Conservation (phyloP, 2,329 filamentous ascomycete genomes). For the Neurospora sp. region DNA sequence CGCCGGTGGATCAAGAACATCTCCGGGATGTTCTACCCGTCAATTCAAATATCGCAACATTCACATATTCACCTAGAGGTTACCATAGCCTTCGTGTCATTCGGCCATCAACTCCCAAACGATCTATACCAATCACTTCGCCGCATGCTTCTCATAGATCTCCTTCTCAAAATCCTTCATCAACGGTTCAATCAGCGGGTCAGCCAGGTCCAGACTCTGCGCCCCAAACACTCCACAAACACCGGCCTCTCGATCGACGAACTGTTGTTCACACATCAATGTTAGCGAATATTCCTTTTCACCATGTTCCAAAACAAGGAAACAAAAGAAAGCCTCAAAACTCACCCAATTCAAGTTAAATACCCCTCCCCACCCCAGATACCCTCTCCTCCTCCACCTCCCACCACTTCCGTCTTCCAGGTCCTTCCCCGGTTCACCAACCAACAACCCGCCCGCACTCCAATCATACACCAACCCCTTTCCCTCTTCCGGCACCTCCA, state of each 20-base stretch:
- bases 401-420: neutral
- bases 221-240: conserved; percentile 20
- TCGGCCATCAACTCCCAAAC: too few species aligned
- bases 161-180: conserved; percentile 15
- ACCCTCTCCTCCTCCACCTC: conserved; percentile 12
- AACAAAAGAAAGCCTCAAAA: neutral
- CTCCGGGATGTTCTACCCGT: neutral
- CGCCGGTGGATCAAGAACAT: neutral
- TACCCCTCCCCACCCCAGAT: conserved; percentile 18
- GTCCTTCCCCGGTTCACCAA: conserved; percentile 8
- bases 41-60: neutral
- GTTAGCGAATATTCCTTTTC: neutral
- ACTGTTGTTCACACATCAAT: conserved; percentile 6
- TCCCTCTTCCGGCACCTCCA: conserved; percentile 1
- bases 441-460: conserved; percentile 17
- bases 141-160: conserved; percentile 7
- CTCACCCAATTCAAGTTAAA: conserved; percentile 20
- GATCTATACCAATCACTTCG: neutral
- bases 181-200: conserved; percentile 5
- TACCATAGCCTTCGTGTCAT: too few species aligned
- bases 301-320: neutral
- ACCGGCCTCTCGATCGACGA: conserved; percentile 18
- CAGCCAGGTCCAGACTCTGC: conserved; percentile 11
- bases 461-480: conserved; percentile 17
- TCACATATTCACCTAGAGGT: too few species aligned